Evolutionary conservation across 306 rosid genomes (phyloP).

Genomic region (Mimosa bimucronata): DNA sequence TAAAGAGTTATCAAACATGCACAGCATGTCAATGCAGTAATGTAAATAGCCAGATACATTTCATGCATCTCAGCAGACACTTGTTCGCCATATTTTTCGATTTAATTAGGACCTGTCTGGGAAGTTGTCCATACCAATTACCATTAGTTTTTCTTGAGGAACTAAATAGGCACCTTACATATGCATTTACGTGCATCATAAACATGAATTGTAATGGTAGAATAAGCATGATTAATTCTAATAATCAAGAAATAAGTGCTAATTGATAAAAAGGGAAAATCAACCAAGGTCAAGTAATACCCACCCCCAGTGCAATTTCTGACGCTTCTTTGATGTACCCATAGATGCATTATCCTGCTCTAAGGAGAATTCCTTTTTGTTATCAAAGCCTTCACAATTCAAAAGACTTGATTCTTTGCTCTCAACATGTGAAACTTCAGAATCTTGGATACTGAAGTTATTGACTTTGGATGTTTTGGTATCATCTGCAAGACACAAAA

Average conservation of each 20-base stretch:
- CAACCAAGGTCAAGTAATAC: constrained; percentile 4
- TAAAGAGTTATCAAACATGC: background rate
- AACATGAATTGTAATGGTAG: background rate
- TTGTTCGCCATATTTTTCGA: background rate
- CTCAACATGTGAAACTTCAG: constrained; percentile 33
- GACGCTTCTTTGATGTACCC: constrained; percentile 50
- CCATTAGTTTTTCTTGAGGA: background rate
- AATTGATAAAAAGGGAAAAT: constrained; percentile 1
- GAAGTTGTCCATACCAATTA: background rate
- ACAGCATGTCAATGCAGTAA: background rate
- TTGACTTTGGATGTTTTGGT: constrained; percentile 36
- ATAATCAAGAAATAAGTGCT: constrained; percentile 8
- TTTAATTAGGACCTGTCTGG: background rate
- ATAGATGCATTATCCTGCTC: constrained; percentile 32
- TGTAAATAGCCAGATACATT: background rate
- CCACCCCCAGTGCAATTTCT: constrained; percentile 87
- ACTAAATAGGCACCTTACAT: background rate
- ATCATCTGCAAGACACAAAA: constrained; percentile 38
- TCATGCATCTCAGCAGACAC: background rate
- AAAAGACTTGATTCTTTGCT: constrained; percentile 32
- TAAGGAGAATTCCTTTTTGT: constrained; percentile 26
- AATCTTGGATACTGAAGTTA: constrained; percentile 19
- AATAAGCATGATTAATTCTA: background rate
- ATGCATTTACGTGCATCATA: background rate
- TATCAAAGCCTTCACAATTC: constrained; percentile 34